Evolutionary conservation across 1,284 basidiomycete species (phyloP).

Genomic region (Boletus austroedulis): DNA sequence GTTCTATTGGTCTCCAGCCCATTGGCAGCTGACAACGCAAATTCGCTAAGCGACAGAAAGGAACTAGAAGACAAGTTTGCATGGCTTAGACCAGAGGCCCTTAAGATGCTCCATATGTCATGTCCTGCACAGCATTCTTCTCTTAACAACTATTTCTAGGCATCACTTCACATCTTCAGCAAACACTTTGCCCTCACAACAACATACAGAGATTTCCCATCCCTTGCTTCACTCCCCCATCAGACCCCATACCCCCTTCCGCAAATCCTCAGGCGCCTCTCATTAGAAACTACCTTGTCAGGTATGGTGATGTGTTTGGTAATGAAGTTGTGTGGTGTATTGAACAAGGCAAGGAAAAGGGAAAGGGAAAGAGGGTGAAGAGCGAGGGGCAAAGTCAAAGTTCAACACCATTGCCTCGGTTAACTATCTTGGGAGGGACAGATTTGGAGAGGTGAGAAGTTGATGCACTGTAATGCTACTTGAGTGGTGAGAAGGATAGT

Average conservation of each 20-base stretch:
- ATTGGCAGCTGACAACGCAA: conserved; percentile 44
- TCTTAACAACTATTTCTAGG: conserved; percentile 34
- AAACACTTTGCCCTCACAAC: conserved; percentile 84
- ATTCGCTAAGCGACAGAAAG: conserved; percentile 50
- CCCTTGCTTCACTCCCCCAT: conserved; percentile 77
- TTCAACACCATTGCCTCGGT: conserved; percentile 78
- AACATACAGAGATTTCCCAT: conserved; percentile 80
- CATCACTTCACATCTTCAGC: conserved; percentile 56
- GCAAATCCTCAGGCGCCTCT: conserved; percentile 58
- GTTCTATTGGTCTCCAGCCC: conserved; percentile 34
- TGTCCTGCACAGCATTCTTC: background rate
- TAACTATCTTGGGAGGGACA: conserved; percentile 75
- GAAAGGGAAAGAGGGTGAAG: conserved; percentile 26
- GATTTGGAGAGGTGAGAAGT: conserved; percentile 69
- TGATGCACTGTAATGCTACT: conserved; percentile 47
- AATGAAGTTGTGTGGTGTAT: conserved; percentile 89
- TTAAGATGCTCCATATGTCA: conserved; percentile 72
- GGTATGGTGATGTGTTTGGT: conserved; percentile 83
- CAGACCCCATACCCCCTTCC: conserved; percentile 61
- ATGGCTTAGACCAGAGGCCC: conserved; percentile 65
- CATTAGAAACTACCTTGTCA: conserved; percentile 74
- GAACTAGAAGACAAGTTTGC: conserved; percentile 65
- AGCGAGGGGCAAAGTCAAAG: conserved; percentile 11
- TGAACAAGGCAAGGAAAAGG: conserved; percentile 57
- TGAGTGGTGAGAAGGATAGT: conserved; percentile 54